Percentiles rank a stretch among this genome's conserved stretches.
These are phyloP conservation scores for Malassezia obtusa DNA, from an alignment of 1,284 basidiomycete genomes.

Conservation along the genomic window DNA sequence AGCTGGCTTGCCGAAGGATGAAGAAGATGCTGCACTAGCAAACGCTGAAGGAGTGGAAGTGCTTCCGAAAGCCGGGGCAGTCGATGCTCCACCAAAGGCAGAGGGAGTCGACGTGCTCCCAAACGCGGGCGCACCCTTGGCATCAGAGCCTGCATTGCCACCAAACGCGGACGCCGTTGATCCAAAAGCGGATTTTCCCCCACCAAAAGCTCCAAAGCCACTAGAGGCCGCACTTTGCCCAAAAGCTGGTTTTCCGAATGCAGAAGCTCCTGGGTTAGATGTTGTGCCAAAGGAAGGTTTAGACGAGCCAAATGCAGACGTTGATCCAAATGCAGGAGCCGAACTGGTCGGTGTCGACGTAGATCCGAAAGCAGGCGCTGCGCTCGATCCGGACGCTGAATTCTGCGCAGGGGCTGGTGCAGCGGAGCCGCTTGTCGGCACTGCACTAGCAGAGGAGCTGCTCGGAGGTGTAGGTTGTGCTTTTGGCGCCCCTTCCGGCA, in stretches of 20 bases:
- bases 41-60: constrained; percentile 28
- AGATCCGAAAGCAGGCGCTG: constrained; percentile 38
- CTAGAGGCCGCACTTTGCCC: constrained; percentile 11
- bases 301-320: background rate
- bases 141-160: constrained; percentile 17
- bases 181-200: constrained; percentile 11
- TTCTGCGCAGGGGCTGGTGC: too few relatives aligned
- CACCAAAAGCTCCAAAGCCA: constrained; percentile 6
- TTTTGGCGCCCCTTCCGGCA: too few relatives aligned
- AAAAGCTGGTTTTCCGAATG: constrained; percentile 47
- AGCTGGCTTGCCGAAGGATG: constrained; percentile 21
- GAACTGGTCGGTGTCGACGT: constrained; percentile 17
- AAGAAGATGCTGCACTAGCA: constrained; percentile 38
- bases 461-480: too few relatives aligned
- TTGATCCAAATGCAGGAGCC: background rate
- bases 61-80: constrained; percentile 26
- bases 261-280: constrained; percentile 4
- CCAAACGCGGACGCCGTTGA: constrained; percentile 30
- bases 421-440: too few relatives aligned
- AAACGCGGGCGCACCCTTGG: constrained; percentile 23
- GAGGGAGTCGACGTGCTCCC: constrained; percentile 39
- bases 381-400: background rate
- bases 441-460: too few relatives aligned
- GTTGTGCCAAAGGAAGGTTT: background rate
- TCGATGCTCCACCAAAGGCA: constrained; percentile 34